Percentiles rank a stretch among this genome's conserved stretches.
These are phyloP conservation scores for Allantophomopsis lycopodina DNA, from an alignment of 2,329 filamentous ascomycete genomes.

Conservation along the genomic window DNA sequence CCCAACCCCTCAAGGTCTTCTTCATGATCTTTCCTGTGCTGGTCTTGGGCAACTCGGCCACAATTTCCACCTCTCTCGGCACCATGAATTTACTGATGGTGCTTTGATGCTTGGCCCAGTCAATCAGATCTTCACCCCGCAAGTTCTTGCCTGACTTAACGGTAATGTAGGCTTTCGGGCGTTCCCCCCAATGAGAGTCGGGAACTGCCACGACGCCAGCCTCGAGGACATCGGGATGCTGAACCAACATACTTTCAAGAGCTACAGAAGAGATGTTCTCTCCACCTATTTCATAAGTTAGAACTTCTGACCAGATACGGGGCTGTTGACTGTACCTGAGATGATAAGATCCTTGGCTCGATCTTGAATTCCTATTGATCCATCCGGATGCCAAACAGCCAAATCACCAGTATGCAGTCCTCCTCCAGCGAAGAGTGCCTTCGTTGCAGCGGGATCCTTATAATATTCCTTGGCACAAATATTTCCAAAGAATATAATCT, in stretches of 20 bases:
- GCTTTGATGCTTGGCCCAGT: slow-evolving; percentile 73
- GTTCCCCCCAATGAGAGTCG: slow-evolving; percentile 87
- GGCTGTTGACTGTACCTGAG: slow-evolving; percentile 41
- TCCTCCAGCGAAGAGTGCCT: slow-evolving; percentile 76
- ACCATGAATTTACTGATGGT: slow-evolving; percentile 88
- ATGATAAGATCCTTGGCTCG: slow-evolving; percentile 98
- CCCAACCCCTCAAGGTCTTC: slow-evolving; percentile 83
- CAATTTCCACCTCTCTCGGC: slow-evolving; percentile 57
- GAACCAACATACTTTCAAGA: slow-evolving; percentile 76
- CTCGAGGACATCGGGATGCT: slow-evolving; percentile 82
- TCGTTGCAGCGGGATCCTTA: slow-evolving; percentile 75
- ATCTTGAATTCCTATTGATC: slow-evolving; percentile 83
- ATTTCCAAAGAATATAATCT: slow-evolving; percentile 81
- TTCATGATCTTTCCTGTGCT: slow-evolving; percentile 96
- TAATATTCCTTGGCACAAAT: slow-evolving; percentile 88
- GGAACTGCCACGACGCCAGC: slow-evolving; percentile 79
- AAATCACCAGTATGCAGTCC: slow-evolving; percentile 83
- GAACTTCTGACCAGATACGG: not conserved
- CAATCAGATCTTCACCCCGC: slow-evolving; percentile 56
- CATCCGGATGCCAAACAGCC: slow-evolving; percentile 86
- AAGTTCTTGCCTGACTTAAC: slow-evolving; percentile 52
- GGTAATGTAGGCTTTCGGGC: slow-evolving; percentile 90
- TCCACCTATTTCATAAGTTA: slow-evolving; percentile 43
- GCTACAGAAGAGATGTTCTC: slow-evolving; percentile 96
- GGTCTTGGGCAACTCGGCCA: slow-evolving; percentile 88